These are phyloP conservation scores for Carpinus fangiana DNA, from an alignment of 306 rosid genomes.

Conservation along the genomic window DNA sequence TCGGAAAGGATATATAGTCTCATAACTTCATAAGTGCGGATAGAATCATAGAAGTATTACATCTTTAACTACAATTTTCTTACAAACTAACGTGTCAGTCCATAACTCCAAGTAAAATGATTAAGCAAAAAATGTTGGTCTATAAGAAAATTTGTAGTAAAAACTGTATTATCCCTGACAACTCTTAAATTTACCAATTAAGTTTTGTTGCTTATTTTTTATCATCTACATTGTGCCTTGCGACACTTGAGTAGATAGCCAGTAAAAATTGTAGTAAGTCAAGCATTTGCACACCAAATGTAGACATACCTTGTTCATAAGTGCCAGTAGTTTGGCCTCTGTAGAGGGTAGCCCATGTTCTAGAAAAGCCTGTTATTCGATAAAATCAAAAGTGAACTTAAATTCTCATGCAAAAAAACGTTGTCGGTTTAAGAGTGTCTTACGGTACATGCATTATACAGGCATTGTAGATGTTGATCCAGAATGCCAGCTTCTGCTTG, in stretches of 20 bases:
- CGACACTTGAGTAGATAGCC: neutral
- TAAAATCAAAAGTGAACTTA: neutral
- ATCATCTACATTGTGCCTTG: neutral
- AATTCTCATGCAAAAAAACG: slow-evolving; percentile 1
- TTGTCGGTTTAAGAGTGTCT: slow-evolving; percentile 50
- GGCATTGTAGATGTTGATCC: slow-evolving; percentile 95
- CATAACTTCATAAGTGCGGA: no score
- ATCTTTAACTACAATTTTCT: no score
- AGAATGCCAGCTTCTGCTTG: slow-evolving; percentile 92
- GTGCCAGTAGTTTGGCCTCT: slow-evolving; percentile 60
- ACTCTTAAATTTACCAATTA: no score
- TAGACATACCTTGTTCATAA: slow-evolving; percentile 75
- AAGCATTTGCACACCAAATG: neutral
- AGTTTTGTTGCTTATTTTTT: no score
- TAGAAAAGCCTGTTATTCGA: slow-evolving; percentile 71
- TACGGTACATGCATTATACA: slow-evolving; percentile 98
- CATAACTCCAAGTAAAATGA: no score
- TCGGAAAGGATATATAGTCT: no score
- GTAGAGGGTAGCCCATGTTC: slow-evolving; percentile 82
- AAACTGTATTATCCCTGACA: no score
- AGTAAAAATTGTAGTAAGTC: no score
- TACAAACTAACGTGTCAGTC: no score
- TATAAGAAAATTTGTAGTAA: no score
- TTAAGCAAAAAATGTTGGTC: no score
- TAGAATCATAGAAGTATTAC: no score